These are phyloP conservation scores for Cyphellophora europaea DNA, from an alignment of 2,329 filamentous ascomycete species.

Conservation along the genomic window DNA sequence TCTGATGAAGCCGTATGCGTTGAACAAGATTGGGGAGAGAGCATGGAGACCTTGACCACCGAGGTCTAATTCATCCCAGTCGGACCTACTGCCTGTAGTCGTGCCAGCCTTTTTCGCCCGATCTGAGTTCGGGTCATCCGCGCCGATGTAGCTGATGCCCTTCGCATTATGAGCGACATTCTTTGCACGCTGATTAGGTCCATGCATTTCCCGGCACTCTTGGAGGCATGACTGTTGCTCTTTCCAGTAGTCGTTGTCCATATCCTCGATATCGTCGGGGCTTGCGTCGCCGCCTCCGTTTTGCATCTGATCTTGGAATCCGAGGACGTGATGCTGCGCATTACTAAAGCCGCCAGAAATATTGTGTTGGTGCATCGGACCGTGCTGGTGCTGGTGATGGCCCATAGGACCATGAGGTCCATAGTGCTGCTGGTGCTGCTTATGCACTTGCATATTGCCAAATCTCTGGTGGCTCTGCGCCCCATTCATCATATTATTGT, in stretches of 20 bases:
- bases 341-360: constrained; percentile 37
- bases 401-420: constrained; percentile 33
- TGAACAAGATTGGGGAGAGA: constrained; percentile 68
- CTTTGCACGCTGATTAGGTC: constrained; percentile 61
- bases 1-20: constrained; percentile 70
- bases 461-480: constrained; percentile 38
- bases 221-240: constrained; percentile 76
- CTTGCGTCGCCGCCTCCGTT: constrained; percentile 46
- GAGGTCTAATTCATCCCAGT: constrained; percentile 90
- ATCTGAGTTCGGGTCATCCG: constrained; percentile 40
- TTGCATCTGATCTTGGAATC: constrained; percentile 40
- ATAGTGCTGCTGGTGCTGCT: constrained; percentile 38
- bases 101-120: constrained; percentile 53
- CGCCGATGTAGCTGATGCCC: constrained; percentile 34
- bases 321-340: constrained; percentile 48
- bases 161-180: constrained; percentile 37
- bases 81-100: constrained; percentile 46
- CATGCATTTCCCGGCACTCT: constrained; percentile 59
- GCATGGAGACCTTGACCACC: constrained; percentile 90
- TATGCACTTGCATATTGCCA: constrained; percentile 37
- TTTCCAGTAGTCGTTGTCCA: constrained; percentile 68
- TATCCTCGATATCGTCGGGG: constrained; percentile 48
- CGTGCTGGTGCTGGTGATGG: constrained; percentile 25
- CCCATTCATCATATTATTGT: constrained; percentile 43
- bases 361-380: constrained; percentile 38